These are phyloP conservation scores for Chrysoporthe puriensis DNA, from an alignment of 2,329 filamentous ascomycete species.

Conservation along the genomic window DNA sequence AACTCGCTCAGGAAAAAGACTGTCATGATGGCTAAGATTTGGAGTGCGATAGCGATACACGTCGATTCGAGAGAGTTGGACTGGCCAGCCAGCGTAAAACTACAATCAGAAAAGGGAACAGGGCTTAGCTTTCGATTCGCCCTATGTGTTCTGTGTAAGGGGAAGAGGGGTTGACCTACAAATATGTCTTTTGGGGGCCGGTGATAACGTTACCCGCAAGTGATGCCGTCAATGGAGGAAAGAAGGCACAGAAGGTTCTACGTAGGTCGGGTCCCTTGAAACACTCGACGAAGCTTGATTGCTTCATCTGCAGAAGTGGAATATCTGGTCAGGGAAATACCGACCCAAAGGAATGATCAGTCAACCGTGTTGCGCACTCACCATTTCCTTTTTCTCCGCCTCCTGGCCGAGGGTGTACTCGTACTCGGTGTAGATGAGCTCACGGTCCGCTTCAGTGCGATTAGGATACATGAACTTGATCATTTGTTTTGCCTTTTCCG, in stretches of 20 bases:
- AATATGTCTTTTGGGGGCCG: slow-evolving; percentile 12
- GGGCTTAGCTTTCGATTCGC: neutral
- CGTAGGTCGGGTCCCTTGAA: slow-evolving; percentile 4
- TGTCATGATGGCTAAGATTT: slow-evolving; percentile 8
- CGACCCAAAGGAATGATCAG: neutral
- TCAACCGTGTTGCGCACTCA: neutral
- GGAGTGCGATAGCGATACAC: slow-evolving; percentile 9
- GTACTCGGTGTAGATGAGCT: slow-evolving; percentile 10
- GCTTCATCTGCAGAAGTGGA: slow-evolving; percentile 1
- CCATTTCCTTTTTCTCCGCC: slow-evolving; percentile 8
- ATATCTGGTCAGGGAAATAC: neutral
- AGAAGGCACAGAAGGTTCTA: slow-evolving; percentile 7
- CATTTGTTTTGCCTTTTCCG: slow-evolving; percentile 5
- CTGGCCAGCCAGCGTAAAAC: slow-evolving; percentile 10
- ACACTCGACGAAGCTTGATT: slow-evolving; percentile 5
- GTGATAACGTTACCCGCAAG: slow-evolving; percentile 11
- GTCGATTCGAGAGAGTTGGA: slow-evolving; percentile 12
- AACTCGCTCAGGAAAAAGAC: slow-evolving; percentile 9
- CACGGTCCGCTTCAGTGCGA: neutral
- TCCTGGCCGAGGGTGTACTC: slow-evolving; percentile 11
- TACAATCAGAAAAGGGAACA: neutral
- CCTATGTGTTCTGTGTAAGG: neutral
- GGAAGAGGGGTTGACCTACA: neutral
- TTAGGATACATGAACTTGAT: slow-evolving; percentile 8
- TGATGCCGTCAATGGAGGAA: slow-evolving; percentile 8